Evolutionary conservation across 2,329 filamentous ascomycete genomes (phyloP).

Genomic region (Ustilaginoidea virens): DNA sequence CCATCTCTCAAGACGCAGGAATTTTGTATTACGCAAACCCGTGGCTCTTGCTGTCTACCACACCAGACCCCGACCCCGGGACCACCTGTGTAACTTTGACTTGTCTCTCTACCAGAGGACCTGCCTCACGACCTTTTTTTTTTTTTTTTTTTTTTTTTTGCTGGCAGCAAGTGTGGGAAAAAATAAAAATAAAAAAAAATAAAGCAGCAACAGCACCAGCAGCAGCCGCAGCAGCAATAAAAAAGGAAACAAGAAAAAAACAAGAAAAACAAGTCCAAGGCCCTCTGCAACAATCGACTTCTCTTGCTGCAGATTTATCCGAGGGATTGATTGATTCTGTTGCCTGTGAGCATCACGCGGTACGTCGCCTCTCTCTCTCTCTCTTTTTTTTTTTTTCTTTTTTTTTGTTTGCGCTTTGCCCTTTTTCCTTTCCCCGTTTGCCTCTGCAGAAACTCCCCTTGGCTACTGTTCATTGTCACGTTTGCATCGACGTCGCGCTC

Average conservation of each 20-base stretch:
- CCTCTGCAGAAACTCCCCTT: too few relatives aligned
- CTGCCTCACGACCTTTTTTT: too few relatives aligned
- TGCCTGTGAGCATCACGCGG: slow-evolving; percentile 23
- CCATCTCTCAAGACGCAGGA: slow-evolving; percentile 6
- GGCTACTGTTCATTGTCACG: too few relatives aligned
- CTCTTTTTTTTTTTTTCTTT: slow-evolving; percentile 3
- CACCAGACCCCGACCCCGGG: slow-evolving; percentile 7
- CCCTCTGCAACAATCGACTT: too few relatives aligned
- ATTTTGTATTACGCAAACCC: slow-evolving; percentile 11
- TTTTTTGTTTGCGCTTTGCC: too few relatives aligned
- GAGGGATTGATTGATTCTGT: slow-evolving; percentile 14
- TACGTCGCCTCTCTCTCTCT: slow-evolving; percentile 11
- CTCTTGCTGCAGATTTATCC: slow-evolving; percentile 11
- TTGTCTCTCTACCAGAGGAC: slow-evolving; percentile 7
- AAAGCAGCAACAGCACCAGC: too few relatives aligned
- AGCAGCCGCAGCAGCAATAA: too few relatives aligned
- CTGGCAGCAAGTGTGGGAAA: too few relatives aligned
- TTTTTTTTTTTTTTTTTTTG: too few relatives aligned
- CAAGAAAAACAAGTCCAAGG: too few relatives aligned
- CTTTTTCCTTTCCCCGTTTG: too few relatives aligned
- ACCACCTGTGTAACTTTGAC: slow-evolving; percentile 10
- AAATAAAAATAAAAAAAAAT: slow-evolving; percentile 7
- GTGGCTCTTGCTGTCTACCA: slow-evolving; percentile 7
- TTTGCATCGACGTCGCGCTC: slow-evolving; percentile 2
- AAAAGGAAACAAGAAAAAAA: too few relatives aligned